phyloP scores from a whole-genome alignment of 371 early-diverging fungal genomes.

The Circinella umbellata region DNA sequence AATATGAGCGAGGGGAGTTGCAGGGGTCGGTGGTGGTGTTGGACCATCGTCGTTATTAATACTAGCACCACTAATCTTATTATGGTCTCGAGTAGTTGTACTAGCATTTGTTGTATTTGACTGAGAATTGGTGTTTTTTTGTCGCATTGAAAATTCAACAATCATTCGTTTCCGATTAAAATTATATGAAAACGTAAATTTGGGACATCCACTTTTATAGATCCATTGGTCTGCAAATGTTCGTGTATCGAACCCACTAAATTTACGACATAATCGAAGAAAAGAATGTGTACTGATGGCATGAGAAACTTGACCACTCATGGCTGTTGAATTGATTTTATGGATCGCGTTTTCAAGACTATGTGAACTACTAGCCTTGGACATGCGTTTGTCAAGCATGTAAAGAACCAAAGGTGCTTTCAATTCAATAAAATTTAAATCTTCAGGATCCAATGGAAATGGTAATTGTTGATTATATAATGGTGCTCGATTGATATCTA shows the following conservation, averaged over 20 bases:
- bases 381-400: slow-evolving; percentile 91
- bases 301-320: slow-evolving; percentile 81
- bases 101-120: slow-evolving; percentile 2
- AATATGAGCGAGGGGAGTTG: too few species aligned
- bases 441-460: slow-evolving; percentile 70
- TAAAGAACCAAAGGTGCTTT: slow-evolving; percentile 90
- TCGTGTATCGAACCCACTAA: slow-evolving; percentile 80
- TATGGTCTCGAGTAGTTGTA: neutral
- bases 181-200: slow-evolving; percentile 75
- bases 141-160: slow-evolving; percentile 88
- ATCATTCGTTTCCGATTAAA: slow-evolving; percentile 95
- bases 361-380: slow-evolving; percentile 77
- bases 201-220: slow-evolving; percentile 87
- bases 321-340: slow-evolving; percentile 77
- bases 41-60: neutral
- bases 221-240: slow-evolving; percentile 95
- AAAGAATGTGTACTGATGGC: slow-evolving; percentile 88
- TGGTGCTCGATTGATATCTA: slow-evolving; percentile 89
- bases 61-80: neutral
- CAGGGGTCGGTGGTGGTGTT: too few species aligned
- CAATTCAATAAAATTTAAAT: slow-evolving; percentile 78
- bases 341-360: slow-evolving; percentile 84
- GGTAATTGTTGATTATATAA: slow-evolving; percentile 71
- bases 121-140: slow-evolving; percentile 74
- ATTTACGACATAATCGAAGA: slow-evolving; percentile 79